Evolutionary conservation across 768 basidiomycete genomes (phyloP).

Genomic region (Boletellus ananiceps): DNA sequence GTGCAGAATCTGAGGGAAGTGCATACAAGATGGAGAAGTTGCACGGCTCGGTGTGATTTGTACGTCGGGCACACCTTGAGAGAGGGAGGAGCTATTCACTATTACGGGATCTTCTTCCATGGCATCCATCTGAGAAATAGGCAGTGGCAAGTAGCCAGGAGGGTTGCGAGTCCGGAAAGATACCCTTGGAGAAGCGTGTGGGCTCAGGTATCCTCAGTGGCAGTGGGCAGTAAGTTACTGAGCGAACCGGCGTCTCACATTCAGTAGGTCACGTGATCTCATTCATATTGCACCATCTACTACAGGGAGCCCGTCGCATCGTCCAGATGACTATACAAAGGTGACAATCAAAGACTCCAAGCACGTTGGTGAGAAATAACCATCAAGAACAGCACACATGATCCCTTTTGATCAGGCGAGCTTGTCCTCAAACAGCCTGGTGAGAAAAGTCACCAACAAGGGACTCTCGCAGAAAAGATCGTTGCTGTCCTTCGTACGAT

Average conservation of each 20-base stretch:
- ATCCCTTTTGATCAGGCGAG: neutral
- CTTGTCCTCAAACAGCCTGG: too few relatives aligned
- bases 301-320: too few relatives aligned
- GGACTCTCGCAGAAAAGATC: too few relatives aligned
- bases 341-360: too few relatives aligned
- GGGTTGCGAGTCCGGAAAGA: neutral
- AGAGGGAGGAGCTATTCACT: constrained; percentile 18
- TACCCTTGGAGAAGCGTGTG: constrained; percentile 6
- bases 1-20: neutral
- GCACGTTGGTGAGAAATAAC: too few relatives aligned
- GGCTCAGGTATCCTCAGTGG: constrained; percentile 24
- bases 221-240: constrained; percentile 8
- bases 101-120: constrained; percentile 34
- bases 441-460: too few relatives aligned
- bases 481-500: too few relatives aligned
- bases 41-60: constrained; percentile 15
- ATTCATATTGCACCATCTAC: too few relatives aligned
- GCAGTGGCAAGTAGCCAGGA: neutral
- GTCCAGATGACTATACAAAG: too few relatives aligned
- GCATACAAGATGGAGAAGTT: constrained; percentile 19
- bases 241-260: neutral
- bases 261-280: constrained; percentile 19
- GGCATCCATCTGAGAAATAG: constrained; percentile 25
- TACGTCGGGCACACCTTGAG: constrained; percentile 15
- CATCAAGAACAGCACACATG: neutral